Evolutionary conservation across 2,329 filamentous ascomycete genomes (phyloP), one percentile per base, ranked within the genome.

Genomic region (Aspergillus fumigatus): DNA sequence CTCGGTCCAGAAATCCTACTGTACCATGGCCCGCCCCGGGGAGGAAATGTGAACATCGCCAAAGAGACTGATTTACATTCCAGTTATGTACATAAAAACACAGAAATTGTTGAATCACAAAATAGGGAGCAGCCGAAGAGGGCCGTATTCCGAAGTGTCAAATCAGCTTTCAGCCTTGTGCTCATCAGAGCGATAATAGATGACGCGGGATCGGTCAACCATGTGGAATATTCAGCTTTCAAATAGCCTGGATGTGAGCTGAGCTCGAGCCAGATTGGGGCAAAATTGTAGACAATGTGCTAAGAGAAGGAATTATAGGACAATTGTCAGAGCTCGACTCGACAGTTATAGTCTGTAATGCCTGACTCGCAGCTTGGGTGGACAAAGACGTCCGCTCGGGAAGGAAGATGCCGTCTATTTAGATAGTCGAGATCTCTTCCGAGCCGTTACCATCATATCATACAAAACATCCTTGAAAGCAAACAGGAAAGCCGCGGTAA

Each of bases 391-490:
- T 19, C 17, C 8, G 19, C 21, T n/a, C 11, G 10, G 11, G n/a
- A 3, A 52, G 14, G 14, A 17, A 17, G 41, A 43, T 19, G 26
- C 35, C 7, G 27, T 48, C 61, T 72, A 75, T 56, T 71, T 72
- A 23, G 67, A 62, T 35, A 72, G 59, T 8, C 64, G 65, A 41
- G 65, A 56, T 54, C 64, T 67, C 60, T 69, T 70, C 49, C 72
- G 69, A 45, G 71, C 60, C 11, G 69, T 61, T 19, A 74, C 68
- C 68, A 75, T 77, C 54, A 64, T 66, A 45, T 91, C 89, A 72
- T 97, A 99, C 5, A 99, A 82, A 6, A 91, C 90, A 72, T 99
- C 94, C 81, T 99, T 99, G 80, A 99, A 97, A 1, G 92, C 94
- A 72, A 99, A 99, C 57, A 99, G 80, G 76, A 97, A 92, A 2